A percentile compares a stretch with the other conserved stretches of the same genome.
These are phyloP conservation scores for Exsudoporus frostii DNA, from an alignment of 768 basidiomycete genomes.

Conservation along the genomic window DNA sequence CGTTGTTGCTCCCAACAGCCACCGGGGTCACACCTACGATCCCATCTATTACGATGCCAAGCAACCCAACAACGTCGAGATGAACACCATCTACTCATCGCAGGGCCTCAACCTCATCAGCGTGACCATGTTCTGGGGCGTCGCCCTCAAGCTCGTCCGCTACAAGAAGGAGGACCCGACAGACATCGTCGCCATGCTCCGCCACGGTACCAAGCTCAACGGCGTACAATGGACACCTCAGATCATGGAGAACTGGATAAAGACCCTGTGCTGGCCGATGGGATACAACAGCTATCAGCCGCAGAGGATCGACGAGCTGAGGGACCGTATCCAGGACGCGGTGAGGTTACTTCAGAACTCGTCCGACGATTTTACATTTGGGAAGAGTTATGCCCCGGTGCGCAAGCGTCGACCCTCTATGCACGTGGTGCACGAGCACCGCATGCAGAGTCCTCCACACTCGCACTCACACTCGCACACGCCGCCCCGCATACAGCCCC, in stretches of 20 bases:
- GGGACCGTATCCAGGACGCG: conserved; percentile 53
- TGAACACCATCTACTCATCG: conserved; percentile 57
- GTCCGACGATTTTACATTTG: conserved; percentile 13
- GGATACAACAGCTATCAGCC: conserved; percentile 50
- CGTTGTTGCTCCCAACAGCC: conserved; percentile 10
- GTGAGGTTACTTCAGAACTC: conserved; percentile 31
- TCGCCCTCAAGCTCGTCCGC: conserved; percentile 69
- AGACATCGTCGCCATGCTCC: conserved; percentile 68
- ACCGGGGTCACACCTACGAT: conserved; percentile 41
- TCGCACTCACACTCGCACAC: neutral
- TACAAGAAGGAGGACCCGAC: conserved; percentile 60
- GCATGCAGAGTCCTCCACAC: neutral
- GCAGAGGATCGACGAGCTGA: conserved; percentile 43
- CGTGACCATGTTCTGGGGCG: conserved; percentile 69
- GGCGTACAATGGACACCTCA: conserved; percentile 53
- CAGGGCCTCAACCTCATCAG: conserved; percentile 54
- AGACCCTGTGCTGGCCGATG: conserved; percentile 61
- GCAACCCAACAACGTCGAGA: conserved; percentile 45
- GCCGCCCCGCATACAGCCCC: neutral
- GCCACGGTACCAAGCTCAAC: conserved; percentile 53
- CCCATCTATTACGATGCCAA: conserved; percentile 58
- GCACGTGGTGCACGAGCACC: conserved; percentile 3
- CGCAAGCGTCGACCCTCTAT: conserved; percentile 10
- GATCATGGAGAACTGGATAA: conserved; percentile 56
- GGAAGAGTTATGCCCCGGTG: neutral